phyloP scores from a whole-genome alignment of 306 rosid genomes.

The Fragaria iinumae region DNA sequence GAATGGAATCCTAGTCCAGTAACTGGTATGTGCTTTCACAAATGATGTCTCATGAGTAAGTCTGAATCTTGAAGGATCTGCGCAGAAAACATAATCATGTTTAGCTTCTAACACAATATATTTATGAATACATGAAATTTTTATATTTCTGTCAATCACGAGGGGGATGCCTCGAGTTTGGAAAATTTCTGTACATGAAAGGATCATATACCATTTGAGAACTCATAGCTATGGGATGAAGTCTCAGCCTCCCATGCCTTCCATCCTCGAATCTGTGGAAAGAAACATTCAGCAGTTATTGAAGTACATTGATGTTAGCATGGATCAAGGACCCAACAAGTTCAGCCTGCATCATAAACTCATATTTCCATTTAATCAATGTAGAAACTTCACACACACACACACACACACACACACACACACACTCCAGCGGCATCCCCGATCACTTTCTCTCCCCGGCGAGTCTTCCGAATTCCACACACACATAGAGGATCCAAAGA shows the following conservation, averaged over 20 bases:
- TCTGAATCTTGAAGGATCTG: slow-evolving; percentile 78
- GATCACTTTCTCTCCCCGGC: too few species aligned
- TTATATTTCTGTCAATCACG: neutral
- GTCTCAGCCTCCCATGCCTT: slow-evolving; percentile 93
- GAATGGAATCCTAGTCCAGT: slow-evolving; percentile 67
- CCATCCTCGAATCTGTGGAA: slow-evolving; percentile 87
- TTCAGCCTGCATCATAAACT: slow-evolving; percentile 1
- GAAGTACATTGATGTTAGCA: neutral
- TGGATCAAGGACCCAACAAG: neutral
- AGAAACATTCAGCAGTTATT: slow-evolving; percentile 25
- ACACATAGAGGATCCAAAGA: too few species aligned
- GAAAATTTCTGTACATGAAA: neutral
- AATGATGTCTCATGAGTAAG: slow-evolving; percentile 91
- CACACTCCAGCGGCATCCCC: too few species aligned
- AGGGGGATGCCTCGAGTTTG: neutral
- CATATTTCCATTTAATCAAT: neutral
- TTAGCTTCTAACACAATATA: slow-evolving; percentile 13
- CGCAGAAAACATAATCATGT: slow-evolving; percentile 10
- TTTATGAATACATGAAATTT: neutral
- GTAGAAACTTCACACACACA: too few species aligned
- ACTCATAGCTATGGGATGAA: slow-evolving; percentile 63
- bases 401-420: too few species aligned
- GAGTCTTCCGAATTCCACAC: too few species aligned
- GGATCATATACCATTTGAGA: slow-evolving; percentile 62
- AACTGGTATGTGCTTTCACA: slow-evolving; percentile 74